Evolutionary conservation across 2,329 filamentous ascomycete genomes (phyloP).

Genomic region (Diaporthe sp.): DNA sequence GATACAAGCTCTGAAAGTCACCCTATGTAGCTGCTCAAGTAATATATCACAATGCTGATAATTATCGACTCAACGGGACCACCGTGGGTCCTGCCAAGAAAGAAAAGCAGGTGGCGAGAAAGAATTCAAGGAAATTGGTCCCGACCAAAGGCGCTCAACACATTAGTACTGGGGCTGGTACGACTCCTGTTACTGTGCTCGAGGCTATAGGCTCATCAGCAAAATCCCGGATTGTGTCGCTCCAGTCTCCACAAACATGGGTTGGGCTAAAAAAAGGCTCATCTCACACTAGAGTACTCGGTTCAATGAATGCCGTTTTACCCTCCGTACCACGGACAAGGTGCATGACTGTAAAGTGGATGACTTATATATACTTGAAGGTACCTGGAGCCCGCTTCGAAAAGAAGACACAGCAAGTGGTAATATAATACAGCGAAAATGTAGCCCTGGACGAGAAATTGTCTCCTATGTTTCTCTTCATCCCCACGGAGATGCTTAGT

Average conservation of each 20-base stretch:
- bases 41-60: too few relatives aligned
- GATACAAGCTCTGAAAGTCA: too few relatives aligned
- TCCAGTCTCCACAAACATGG: background rate
- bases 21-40: too few relatives aligned
- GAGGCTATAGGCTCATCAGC: background rate
- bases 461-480: background rate
- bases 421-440: slow-evolving; percentile 1
- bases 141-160: too few relatives aligned
- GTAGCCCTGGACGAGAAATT: too few relatives aligned
- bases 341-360: background rate
- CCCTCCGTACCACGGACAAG: background rate
- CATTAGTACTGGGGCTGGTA: too few relatives aligned
- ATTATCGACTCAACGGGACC: too few relatives aligned
- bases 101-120: too few relatives aligned
- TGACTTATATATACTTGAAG: background rate
- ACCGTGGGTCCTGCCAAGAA: too few relatives aligned
- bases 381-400: background rate
- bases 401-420: background rate
- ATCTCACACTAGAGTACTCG: background rate
- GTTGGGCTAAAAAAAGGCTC: background rate
- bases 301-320: background rate
- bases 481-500: background rate
- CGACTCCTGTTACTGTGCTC: background rate
- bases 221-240: background rate
- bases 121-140: too few relatives aligned